Conservation (phyloP, 2,329 filamentous ascomycete genomes). For the Samsoniella hepiali region DNA sequence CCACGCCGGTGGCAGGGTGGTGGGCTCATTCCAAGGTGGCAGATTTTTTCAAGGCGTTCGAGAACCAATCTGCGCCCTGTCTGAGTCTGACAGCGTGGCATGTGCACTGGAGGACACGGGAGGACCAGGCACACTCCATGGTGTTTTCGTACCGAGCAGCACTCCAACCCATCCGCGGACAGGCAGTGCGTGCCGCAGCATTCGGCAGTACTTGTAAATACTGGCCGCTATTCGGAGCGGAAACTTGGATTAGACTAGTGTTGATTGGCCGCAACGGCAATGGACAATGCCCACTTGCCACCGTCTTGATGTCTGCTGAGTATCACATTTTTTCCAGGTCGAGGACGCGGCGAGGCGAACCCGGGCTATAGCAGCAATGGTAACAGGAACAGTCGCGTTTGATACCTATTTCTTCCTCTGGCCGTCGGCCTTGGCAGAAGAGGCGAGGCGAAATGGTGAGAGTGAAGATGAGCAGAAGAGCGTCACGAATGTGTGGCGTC, state of each 20-base stretch:
- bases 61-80: constrained; percentile 6
- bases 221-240: not conserved
- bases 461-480: not conserved
- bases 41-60: constrained; percentile 12
- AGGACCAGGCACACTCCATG: not conserved
- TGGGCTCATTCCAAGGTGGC: constrained; percentile 15
- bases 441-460: not conserved
- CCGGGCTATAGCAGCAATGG: not conserved
- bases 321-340: not conserved
- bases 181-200: not conserved
- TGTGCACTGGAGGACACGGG: not conserved
- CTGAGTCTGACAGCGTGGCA: constrained; percentile 16
- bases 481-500: not conserved
- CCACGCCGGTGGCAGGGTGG: not conserved
- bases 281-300: not conserved
- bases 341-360: not conserved
- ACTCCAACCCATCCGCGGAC: not conserved
- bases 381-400: not conserved
- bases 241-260: not conserved
- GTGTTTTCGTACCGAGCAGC: not conserved
- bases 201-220: not conserved
- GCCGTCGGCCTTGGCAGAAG: not conserved
- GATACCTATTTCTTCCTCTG: not conserved
- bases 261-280: constrained; percentile 4
- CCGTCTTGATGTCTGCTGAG: not conserved